Base-by-base conservation (phyloP, 1,284 basidiomycete species). In the Calocybe gambosa region DNA sequence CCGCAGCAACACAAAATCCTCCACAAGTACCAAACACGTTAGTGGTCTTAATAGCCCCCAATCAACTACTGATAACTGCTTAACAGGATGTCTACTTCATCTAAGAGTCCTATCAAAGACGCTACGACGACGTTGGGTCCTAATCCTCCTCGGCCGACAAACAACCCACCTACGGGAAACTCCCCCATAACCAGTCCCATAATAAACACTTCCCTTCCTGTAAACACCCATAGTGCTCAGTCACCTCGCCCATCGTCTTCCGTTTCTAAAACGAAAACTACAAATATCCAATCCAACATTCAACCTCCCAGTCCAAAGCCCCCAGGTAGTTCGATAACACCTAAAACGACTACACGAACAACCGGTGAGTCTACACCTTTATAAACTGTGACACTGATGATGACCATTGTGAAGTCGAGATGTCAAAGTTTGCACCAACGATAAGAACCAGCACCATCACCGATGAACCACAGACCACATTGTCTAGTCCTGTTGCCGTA, bases 391-490 rank as follows among this genome's bases (percentile, higher is more conserved):
- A 29, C 37, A 20, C 23, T 1, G 19, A 28, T 43, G 7, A 42
- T 34, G 40, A 28, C 8, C 16, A 1, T 34, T 16, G 13, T 15
- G 10, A 15, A 45, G 43, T 50, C 9, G 29, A 46, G 18, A 28
- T 34, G 23, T 18, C 39, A 1, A 47, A 40, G 29, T 26, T 45
- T 10, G 43, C 42, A 2, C 45, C 20, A 3, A 51, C 58, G 36
- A 54, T 54, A 13, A 55, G 50, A 26, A 62, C 68, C 16, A 72
- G 68, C 52, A 78, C 74, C 6, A 56, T 75, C 37, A 75, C 70
- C 0, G 67, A 68, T 40, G 52, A 61, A 16, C 66, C 71, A 3
- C 66, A 68, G 35, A 69, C 72, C 5, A 78, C 75, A 7, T 68
- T 76, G 9, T 59, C 70, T 3, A 59, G 53, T 31, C 65, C 70